A percentile compares a stretch with the other conserved stretches of the same genome.
phyloP scores from a whole-genome alignment of 2,329 filamentous ascomycete species.

The Thelonectria blattea region DNA sequence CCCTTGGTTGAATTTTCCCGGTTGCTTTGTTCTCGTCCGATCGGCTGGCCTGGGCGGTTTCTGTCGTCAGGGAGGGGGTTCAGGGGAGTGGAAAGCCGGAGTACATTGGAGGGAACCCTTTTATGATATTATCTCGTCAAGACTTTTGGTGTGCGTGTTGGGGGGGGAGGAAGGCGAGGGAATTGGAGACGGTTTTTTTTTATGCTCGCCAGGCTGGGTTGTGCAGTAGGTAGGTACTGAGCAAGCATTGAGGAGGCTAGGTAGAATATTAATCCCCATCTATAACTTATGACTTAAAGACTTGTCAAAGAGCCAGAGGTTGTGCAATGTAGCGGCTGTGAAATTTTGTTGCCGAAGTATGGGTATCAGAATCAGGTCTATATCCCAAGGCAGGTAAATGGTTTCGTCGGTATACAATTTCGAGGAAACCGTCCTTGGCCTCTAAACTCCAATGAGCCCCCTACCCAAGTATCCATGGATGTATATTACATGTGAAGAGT shows the following conservation, averaged over 20 bases:
- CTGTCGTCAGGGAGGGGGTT: background rate
- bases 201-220: constrained; percentile 17
- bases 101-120: constrained; percentile 7
- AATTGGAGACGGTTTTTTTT: constrained; percentile 15
- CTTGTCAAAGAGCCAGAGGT: background rate
- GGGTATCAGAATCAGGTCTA: background rate
- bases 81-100: constrained; percentile 4
- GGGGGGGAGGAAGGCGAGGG: background rate
- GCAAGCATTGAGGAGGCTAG: constrained; percentile 31
- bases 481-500: too few species aligned
- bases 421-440: too few species aligned
- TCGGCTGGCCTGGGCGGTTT: constrained; percentile 2
- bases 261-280: constrained; percentile 37
- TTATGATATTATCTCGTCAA: background rate
- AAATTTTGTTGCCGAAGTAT: background rate
- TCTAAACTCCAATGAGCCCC: too few species aligned
- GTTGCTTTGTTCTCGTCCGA: background rate
- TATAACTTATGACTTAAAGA: background rate
- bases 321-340: background rate
- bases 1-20: background rate
- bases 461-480: too few species aligned
- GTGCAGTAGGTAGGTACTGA: constrained; percentile 6
- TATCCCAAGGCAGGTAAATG: background rate
- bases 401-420: background rate
- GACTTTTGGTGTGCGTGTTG: background rate